Percentiles rank a stretch among this genome's conserved stretches.
Conservation (phyloP, 2,329 filamentous ascomycete species). For the Pseudocercospora crystallina region DNA sequence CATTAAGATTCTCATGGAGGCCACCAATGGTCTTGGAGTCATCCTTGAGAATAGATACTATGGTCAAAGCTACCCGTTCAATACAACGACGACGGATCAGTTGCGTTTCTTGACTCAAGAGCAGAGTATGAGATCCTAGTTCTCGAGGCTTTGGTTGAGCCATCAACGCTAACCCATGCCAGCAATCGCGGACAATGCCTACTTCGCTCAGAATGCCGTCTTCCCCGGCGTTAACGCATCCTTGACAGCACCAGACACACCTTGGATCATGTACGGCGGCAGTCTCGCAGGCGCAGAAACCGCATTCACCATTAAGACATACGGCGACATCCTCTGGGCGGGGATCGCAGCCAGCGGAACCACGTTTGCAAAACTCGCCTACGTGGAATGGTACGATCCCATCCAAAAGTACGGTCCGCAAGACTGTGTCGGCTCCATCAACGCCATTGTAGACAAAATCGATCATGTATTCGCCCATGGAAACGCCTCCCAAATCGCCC, state of each 20-base stretch:
- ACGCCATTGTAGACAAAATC: constrained; percentile 59
- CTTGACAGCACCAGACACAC: constrained; percentile 47
- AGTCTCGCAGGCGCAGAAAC: constrained; percentile 47
- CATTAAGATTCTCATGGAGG: constrained; percentile 56
- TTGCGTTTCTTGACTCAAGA: constrained; percentile 52
- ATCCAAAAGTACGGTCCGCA: constrained; percentile 57
- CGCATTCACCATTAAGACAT: constrained; percentile 48
- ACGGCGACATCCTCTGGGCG: constrained; percentile 70
- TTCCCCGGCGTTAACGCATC: constrained; percentile 46
- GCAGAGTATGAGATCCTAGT: constrained; percentile 38
- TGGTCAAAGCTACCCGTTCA: constrained; percentile 51
- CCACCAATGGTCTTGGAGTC: constrained; percentile 54
- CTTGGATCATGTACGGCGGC: constrained; percentile 49
- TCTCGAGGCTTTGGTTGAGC: not conserved
- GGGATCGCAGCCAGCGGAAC: constrained; percentile 77
- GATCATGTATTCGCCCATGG: constrained; percentile 47
- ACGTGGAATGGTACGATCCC: constrained; percentile 63
- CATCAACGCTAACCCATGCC: constrained; percentile 27
- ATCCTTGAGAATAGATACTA: constrained; percentile 57
- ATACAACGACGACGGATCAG: constrained; percentile 50
- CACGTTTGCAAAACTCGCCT: constrained; percentile 71
- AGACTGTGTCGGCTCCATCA: constrained; percentile 60
- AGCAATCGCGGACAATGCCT: constrained; percentile 52
- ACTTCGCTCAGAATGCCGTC: constrained; percentile 51
- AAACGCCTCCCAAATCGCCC: constrained; percentile 41